Percentiles rank a stretch among this genome's conserved stretches.
Evolutionary conservation across 169 alveolate species (phyloP).

Genomic region (Plasmodium knowlesi): DNA sequence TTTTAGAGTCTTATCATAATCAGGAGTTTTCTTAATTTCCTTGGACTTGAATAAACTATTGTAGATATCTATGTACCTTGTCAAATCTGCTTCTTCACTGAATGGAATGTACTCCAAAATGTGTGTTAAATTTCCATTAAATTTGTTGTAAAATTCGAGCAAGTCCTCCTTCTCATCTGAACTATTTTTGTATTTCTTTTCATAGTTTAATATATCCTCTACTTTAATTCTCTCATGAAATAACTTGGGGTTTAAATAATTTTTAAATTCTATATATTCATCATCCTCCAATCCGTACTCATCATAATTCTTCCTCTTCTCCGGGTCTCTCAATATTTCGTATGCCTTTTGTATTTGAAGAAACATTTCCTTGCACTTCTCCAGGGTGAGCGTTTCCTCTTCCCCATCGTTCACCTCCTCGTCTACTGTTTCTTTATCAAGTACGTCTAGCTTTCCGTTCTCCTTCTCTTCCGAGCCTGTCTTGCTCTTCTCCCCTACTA

Average conservation of each 20-base stretch:
- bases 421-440: not conserved
- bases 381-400: slow-evolving; percentile 31
- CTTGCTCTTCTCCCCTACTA: not conserved
- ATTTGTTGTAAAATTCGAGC: slow-evolving; percentile 81
- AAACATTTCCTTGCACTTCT: slow-evolving; percentile 79
- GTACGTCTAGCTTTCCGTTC: not conserved
- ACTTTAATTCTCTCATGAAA: slow-evolving; percentile 51
- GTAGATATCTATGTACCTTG: slow-evolving; percentile 76
- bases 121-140: slow-evolving; percentile 78
- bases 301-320: slow-evolving; percentile 80
- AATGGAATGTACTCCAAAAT: slow-evolving; percentile 80
- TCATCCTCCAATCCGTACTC: slow-evolving; percentile 70
- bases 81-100: slow-evolving; percentile 78
- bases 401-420: not conserved
- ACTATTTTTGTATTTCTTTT: slow-evolving; percentile 78
- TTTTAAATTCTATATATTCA: slow-evolving; percentile 28
- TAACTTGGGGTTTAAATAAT: slow-evolving; percentile 39
- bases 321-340: slow-evolving; percentile 82
- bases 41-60: slow-evolving; percentile 61
- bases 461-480: no score
- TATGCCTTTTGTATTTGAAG: slow-evolving; percentile 84
- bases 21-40: slow-evolving; percentile 17
- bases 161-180: slow-evolving; percentile 82
- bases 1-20: slow-evolving; percentile 16
- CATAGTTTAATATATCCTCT: slow-evolving; percentile 78